These are phyloP conservation scores for Diaporthe ampelina DNA, from an alignment of 2,329 filamentous ascomycete genomes.

Conservation along the genomic window DNA sequence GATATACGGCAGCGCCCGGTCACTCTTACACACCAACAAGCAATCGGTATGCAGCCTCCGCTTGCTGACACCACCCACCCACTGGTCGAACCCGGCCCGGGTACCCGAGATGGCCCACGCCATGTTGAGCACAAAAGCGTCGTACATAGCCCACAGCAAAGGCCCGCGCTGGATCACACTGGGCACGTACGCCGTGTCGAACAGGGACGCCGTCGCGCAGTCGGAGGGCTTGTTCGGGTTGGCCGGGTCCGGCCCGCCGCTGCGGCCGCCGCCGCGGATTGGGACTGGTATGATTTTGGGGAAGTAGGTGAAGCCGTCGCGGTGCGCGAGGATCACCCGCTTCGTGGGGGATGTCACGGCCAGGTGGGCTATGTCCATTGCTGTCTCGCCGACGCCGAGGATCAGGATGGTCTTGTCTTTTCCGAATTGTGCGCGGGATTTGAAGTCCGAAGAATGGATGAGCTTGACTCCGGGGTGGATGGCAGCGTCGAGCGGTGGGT, in stretches of 20 bases:
- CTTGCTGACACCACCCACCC: slow-evolving; percentile 59
- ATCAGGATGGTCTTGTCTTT: slow-evolving; percentile 52
- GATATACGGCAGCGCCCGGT: slow-evolving; percentile 37
- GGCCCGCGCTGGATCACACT: slow-evolving; percentile 58
- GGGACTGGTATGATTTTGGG: slow-evolving; percentile 50
- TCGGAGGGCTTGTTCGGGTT: slow-evolving; percentile 61
- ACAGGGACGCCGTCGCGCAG: slow-evolving; percentile 61
- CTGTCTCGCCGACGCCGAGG: slow-evolving; percentile 55
- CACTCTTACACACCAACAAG: slow-evolving; percentile 44
- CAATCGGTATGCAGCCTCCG: slow-evolving; percentile 54
- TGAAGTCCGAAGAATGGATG: slow-evolving; percentile 55
- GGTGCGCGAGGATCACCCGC: slow-evolving; percentile 54
- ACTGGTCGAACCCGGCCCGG: slow-evolving; percentile 61
- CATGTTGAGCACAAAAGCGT: slow-evolving; percentile 59
- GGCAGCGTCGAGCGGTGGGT: neutral
- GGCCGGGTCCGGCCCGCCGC: slow-evolving; percentile 40
- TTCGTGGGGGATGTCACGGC: slow-evolving; percentile 54
- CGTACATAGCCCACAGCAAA: slow-evolving; percentile 61
- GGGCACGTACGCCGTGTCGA: slow-evolving; percentile 67
- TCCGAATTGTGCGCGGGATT: slow-evolving; percentile 52
- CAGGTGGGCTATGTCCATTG: slow-evolving; percentile 53
- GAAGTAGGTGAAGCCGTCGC: slow-evolving; percentile 54
- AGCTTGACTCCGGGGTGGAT: slow-evolving; percentile 42
- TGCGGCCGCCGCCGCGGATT: slow-evolving; percentile 42
- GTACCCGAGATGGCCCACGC: slow-evolving; percentile 61